Evolutionary conservation across 78 protist species (phyloP), one percentile per base, ranked within the genome.

Genomic region (Isochrysis galbana): DNA sequence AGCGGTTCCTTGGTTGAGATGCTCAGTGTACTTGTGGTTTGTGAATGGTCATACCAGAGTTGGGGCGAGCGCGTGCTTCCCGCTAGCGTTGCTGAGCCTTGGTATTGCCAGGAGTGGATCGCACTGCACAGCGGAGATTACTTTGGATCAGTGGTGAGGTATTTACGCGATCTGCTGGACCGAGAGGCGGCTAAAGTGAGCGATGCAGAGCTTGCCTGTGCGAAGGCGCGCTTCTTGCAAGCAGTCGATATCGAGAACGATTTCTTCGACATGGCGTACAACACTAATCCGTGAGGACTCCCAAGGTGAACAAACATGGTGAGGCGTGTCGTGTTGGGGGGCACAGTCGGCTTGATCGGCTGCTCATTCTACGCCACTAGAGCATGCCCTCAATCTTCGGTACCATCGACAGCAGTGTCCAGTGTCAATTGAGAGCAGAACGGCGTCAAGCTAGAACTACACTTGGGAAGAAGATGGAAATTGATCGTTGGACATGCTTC

Each of bases 11-110:
- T 47, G 32, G 38, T 36, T 10, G 39, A 69, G 51, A 89, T 89
- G 84, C 91, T 89, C 41, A 45, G 55, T 5, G 78, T 89, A 70
- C 91, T 89, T 32, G 72, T 48, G 70, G 91, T 44, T 0, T n/a
- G 46, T 17, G 91, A 89, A 55, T 89, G 91, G 91, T 25, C 54
- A 29, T 89, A 89, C 77, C 82, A 38, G 46, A 25, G 36, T 7
- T 89, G 91, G 91, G 91, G 82, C 72, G 91, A 80, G 54, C 88
- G 91, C 77, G 83, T 41, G 51, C 22, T 32, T 3, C 61, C 69
- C 23, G 88, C 11, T 22, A 36, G 36, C 0, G 54, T 23, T 5
- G 36, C 4, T 19, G 88, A 2, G 88, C 47, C 61, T 26, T 44
- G 32, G 29, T 22, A 32, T 26, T 21, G 23, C 80, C 19, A 21